Conservation (phyloP, 192 early-diverging fungal genomes). For the Coemansia sp. region DNA sequence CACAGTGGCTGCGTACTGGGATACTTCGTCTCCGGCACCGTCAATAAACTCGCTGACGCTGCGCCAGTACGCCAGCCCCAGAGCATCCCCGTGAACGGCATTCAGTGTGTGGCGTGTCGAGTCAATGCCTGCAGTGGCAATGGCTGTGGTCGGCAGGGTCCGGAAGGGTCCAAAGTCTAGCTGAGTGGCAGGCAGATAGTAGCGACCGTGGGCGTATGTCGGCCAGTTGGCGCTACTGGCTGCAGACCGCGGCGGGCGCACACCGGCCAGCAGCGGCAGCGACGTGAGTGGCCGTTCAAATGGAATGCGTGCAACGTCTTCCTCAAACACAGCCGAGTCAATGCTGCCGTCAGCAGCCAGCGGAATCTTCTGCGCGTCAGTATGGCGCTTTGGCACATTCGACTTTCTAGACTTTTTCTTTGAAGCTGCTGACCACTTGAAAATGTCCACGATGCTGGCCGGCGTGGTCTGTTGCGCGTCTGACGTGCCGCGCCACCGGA, state of each 20-base stretch:
- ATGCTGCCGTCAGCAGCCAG: slow-evolving; percentile 36
- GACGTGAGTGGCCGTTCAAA: slow-evolving; percentile 7
- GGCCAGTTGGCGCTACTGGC: background rate
- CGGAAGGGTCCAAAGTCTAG: slow-evolving; percentile 33
- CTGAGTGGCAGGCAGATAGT: slow-evolving; percentile 16
- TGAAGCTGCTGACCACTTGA: slow-evolving; percentile 29
- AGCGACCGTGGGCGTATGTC: slow-evolving; percentile 22
- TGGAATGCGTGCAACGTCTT: slow-evolving; percentile 21
- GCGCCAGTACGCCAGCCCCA: slow-evolving; percentile 51
- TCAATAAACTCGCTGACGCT: slow-evolving; percentile 50
- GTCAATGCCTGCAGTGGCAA: background rate
- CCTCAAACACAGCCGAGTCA: slow-evolving; percentile 31
- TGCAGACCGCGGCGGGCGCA: background rate
- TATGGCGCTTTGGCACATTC: slow-evolving; percentile 20
- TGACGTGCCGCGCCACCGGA: slow-evolving; percentile 30
- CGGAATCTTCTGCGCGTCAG: slow-evolving; percentile 27
- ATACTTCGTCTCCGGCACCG: slow-evolving; percentile 28
- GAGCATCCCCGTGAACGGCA: slow-evolving; percentile 27
- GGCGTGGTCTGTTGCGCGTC: slow-evolving; percentile 17
- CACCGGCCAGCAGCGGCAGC: slow-evolving; percentile 14
- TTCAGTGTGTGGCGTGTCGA: slow-evolving; percentile 11
- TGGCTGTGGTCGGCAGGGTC: background rate
- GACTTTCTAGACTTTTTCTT: slow-evolving; percentile 17
- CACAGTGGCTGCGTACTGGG: slow-evolving; percentile 21
- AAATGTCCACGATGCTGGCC: slow-evolving; percentile 33